Base-by-base conservation (phyloP, 2,329 filamentous ascomycete species). In the Fusarium armeniacum region DNA sequence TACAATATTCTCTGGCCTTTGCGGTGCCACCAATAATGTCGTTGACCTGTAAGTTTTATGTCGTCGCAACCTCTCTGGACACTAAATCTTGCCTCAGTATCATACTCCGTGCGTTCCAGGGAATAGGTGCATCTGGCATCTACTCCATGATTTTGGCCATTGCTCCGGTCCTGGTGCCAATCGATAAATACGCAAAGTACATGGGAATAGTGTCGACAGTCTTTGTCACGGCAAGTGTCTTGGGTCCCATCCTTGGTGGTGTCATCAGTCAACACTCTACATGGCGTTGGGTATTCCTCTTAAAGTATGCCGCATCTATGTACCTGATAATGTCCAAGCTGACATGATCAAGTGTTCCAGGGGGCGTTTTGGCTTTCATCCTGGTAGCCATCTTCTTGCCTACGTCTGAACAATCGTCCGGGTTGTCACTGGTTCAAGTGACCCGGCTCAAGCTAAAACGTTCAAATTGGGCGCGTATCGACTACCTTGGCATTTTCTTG, bases 271-370 rank as follows among this genome's bases (percentile, higher is more conserved):
- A 62, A 32, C 58, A 60, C 15, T 60, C 55, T 2, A 62, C 54
- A 3, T 62, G 58, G 58, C 58, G 55, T 11, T 62, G 36, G 58
- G 58, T 62, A 4, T 62, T 62, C 22, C 58, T 62, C 16, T 55
- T 60, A 15, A 60, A 62, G 54, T 62, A 38, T 3, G n/a, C 5
- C 10, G 11, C 32, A 7, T 15, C 2, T 13, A 7, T 6, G 1
- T 28, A 11, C 3, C 3, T 3, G 2, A 12, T 0, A 6, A 10
- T 4, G 7, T 35, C 5, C 4, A 2, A 3, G n/a, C 33, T 36
- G 18, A 55, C 16, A 20, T 2, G 6, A 6, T 6, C 1, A 12
- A 60, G 58, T n/a, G 18, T 62, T 8, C 58, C 58, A 16, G 55
- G 58, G 2, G 58, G 58, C 5, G 36, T 22, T 11, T 20, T 60